phyloP scores from a whole-genome alignment of 768 basidiomycete species.

The Collybia mongolica region DNA sequence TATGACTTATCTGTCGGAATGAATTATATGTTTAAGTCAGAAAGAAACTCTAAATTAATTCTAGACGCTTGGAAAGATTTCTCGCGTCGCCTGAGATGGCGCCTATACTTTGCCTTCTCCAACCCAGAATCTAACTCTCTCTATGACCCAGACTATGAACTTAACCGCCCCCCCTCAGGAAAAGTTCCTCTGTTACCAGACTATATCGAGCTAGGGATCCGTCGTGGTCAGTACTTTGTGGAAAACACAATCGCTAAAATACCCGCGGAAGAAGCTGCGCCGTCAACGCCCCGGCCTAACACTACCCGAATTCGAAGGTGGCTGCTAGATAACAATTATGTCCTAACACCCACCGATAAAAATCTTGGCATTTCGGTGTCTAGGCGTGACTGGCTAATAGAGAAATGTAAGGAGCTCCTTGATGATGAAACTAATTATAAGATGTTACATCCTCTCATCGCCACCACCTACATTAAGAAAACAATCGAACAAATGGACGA shows the following conservation, averaged over 20 bases:
- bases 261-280: conserved; percentile 6
- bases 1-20: conserved; percentile 14
- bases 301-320: conserved; percentile 9
- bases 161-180: neutral
- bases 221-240: conserved; percentile 10
- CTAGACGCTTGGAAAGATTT: conserved; percentile 16
- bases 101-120: conserved; percentile 1
- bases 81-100: conserved; percentile 13
- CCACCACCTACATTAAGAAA: too few relatives aligned
- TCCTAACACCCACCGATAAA: conserved; percentile 23
- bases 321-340: conserved; percentile 16
- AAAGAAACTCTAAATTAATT: conserved; percentile 5
- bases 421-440: conserved; percentile 6
- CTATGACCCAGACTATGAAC: conserved; percentile 23
- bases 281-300: conserved; percentile 6
- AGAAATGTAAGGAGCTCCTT: conserved; percentile 11
- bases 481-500: too few relatives aligned
- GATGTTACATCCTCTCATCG: neutral
- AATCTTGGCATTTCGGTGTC: conserved; percentile 22
- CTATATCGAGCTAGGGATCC: conserved; percentile 16
- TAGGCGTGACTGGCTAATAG: conserved; percentile 19
- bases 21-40: conserved; percentile 16
- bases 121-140: conserved; percentile 1
- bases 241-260: conserved; percentile 10
- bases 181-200: conserved; percentile 8